Conservation (phyloP, 2,329 filamentous ascomycete species). For the Domatiomyces globalis region DNA sequence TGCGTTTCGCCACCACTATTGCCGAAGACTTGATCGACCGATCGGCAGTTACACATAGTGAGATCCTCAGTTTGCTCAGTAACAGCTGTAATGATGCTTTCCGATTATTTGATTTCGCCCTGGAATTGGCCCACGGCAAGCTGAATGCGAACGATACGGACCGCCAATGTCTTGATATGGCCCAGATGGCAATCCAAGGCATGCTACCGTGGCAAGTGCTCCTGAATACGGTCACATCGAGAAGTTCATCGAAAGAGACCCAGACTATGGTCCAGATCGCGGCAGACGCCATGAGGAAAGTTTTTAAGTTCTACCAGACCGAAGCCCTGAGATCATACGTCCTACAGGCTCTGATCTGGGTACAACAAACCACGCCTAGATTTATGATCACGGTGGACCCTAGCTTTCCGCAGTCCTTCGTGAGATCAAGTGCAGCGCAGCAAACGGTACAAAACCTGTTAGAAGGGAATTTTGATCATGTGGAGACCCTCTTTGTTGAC, state of each 20-base stretch:
- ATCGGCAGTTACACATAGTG: constrained; percentile 2
- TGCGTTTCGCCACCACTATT: constrained; percentile 22
- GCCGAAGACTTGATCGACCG: constrained; percentile 22
- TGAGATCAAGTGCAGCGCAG: constrained; percentile 4
- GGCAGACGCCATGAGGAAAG: constrained; percentile 3
- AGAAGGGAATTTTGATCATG: constrained; percentile 9
- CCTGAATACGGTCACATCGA: constrained; percentile 1
- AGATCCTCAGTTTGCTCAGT: constrained; percentile 5
- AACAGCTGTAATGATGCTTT: constrained; percentile 11
- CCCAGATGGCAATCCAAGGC: constrained; percentile 5
- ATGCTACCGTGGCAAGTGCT: constrained; percentile 9
- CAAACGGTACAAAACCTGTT: constrained; percentile 7
- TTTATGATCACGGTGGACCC: constrained; percentile 8
- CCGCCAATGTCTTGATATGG: not conserved
- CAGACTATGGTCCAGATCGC: constrained; percentile 1
- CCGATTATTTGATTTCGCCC: constrained; percentile 9
- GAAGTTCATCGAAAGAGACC: not conserved
- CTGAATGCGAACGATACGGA: not conserved
- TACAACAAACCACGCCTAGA: constrained; percentile 8
- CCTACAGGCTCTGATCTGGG: constrained; percentile 9
- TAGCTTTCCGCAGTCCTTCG: constrained; percentile 7
- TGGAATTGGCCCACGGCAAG: not conserved
- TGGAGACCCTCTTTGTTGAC: constrained; percentile 13
- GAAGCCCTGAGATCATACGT: constrained; percentile 2
- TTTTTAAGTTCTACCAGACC: constrained; percentile 2